Conservation (phyloP, 169 alveolate species). For the Cryptosporidium parvum region DNA sequence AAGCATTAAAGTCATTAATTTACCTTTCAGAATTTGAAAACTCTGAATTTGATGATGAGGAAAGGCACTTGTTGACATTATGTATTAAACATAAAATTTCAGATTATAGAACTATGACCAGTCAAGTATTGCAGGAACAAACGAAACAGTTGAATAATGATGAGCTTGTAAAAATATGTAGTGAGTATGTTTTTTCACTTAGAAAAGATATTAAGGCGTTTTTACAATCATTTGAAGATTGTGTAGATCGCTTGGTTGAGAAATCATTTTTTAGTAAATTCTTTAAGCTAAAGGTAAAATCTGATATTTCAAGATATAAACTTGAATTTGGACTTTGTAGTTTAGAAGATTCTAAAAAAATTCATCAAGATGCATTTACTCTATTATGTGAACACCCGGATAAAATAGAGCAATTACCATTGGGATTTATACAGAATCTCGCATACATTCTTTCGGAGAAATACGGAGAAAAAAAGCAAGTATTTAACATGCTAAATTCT, state of each 20-base stretch:
- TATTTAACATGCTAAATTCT: not conserved
- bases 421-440: constrained; percentile 1
- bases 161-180: constrained; percentile 15
- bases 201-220: constrained; percentile 34
- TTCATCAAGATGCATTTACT: constrained; percentile 14
- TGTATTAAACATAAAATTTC: constrained; percentile 32
- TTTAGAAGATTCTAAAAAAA: constrained; percentile 4
- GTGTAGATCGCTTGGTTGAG: constrained; percentile 17
- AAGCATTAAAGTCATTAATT: constrained; percentile 38
- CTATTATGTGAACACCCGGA: constrained; percentile 11
- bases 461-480: constrained; percentile 29
- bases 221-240: constrained; percentile 3
- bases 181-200: constrained; percentile 31
- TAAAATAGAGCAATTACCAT: not conserved
- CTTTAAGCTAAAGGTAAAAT: constrained; percentile 27
- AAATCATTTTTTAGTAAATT: constrained; percentile 16
- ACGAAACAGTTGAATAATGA: constrained; percentile 8
- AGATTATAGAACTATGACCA: constrained; percentile 22
- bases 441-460: constrained; percentile 35
- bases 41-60: constrained; percentile 59
- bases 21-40: constrained; percentile 69
- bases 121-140: constrained; percentile 27
- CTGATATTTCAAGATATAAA: constrained; percentile 49
- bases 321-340: constrained; percentile 34
- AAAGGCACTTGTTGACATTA: not conserved